Percentiles rank a stretch among this genome's conserved stretches.
phyloP scores from a whole-genome alignment of 352 stramenopile species.

The Pythium dissimile region DNA sequence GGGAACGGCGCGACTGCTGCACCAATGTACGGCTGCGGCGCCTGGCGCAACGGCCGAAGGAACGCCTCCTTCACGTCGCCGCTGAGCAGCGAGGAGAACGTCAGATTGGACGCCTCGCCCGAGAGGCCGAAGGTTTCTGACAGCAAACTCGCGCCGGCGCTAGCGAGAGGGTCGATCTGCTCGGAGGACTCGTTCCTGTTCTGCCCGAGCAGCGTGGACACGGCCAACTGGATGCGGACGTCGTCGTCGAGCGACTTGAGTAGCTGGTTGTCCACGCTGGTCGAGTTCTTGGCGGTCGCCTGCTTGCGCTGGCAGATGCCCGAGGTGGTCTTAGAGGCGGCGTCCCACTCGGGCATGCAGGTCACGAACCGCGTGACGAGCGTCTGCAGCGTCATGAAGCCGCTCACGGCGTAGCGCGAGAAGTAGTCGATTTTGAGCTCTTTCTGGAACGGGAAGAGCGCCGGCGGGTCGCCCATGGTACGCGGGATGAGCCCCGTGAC shows the following conservation, averaged over 20 bases:
- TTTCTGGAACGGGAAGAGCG: conserved; percentile 35
- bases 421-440: conserved; percentile 35
- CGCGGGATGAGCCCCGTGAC: conserved; percentile 24
- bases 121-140: conserved; percentile 7
- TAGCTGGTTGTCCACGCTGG: conserved; percentile 30
- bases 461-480: conserved; percentile 32
- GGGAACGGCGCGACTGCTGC: conserved; percentile 48
- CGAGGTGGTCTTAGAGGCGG: conserved; percentile 31
- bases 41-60: conserved; percentile 47
- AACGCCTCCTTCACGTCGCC: conserved; percentile 23
- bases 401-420: conserved; percentile 38
- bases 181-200: conserved; percentile 10
- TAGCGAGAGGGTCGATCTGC: conserved; percentile 10
- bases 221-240: conserved; percentile 31
- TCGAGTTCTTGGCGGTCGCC: conserved; percentile 27
- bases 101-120: conserved; percentile 15
- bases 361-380: conserved; percentile 57
- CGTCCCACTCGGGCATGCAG: conserved; percentile 53
- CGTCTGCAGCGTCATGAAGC: conserved; percentile 63
- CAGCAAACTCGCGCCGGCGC: conserved; percentile 13
- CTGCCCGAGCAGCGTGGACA: conserved; percentile 16
- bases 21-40: conserved; percentile 52
- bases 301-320: conserved; percentile 41
- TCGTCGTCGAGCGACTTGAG: conserved; percentile 41
- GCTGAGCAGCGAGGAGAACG: conserved; percentile 11